phyloP scores from a whole-genome alignment of 441 rosid genomes.

The Croton setiger region DNA sequence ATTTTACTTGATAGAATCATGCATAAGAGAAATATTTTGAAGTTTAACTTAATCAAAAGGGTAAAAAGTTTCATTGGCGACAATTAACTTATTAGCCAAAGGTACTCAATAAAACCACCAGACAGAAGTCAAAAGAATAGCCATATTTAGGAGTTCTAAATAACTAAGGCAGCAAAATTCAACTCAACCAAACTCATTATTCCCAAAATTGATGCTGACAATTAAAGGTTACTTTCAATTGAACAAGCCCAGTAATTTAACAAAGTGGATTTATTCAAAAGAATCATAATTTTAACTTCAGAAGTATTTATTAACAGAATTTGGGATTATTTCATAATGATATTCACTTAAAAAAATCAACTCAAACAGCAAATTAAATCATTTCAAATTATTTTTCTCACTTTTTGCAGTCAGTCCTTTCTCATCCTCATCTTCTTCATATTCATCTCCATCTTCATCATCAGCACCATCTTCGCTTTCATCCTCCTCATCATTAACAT shows the following conservation, averaged over 20 bases:
- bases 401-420: slow-evolving; percentile 59
- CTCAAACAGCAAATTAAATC: not conserved
- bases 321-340: not conserved
- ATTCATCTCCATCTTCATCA: slow-evolving; percentile 38
- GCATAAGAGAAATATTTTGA: not conserved
- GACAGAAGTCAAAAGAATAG: not conserved
- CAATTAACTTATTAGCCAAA: not conserved
- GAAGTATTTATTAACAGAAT: not conserved
- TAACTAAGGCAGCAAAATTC: not conserved
- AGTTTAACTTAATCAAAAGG: not conserved
- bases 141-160: not conserved
- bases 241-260: not conserved
- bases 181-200: not conserved
- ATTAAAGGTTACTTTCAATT: not conserved
- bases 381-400: slow-evolving; percentile 29
- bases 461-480: slow-evolving; percentile 29
- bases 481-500: slow-evolving; percentile 27
- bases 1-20: not conserved
- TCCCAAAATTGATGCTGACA: no score
- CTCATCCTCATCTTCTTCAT: slow-evolving; percentile 28
- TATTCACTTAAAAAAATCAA: not conserved
- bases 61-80: not conserved
- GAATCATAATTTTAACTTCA: no score
- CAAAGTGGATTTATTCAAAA: not conserved
- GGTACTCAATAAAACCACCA: not conserved